A percentile compares a stretch with the other conserved stretches of the same genome.
phyloP scores from a whole-genome alignment of 169 alveolate genomes.

The Eimeria praecox region DNA sequence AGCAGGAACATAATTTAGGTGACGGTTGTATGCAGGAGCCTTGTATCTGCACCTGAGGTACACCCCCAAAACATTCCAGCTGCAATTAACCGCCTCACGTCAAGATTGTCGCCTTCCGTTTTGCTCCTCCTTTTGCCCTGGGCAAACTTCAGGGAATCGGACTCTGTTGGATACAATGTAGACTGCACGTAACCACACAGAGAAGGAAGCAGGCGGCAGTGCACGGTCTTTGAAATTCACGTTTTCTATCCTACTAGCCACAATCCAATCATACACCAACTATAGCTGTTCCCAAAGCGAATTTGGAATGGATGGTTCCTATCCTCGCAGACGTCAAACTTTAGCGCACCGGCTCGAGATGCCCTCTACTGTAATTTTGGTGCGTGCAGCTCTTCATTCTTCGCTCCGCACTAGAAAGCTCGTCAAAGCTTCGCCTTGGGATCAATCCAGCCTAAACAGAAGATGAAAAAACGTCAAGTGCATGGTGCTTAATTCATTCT shows the following conservation, averaged over 20 bases:
- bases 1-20: not conserved
- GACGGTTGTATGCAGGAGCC: not conserved
- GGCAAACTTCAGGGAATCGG: conserved; percentile 7
- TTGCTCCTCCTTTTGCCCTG: conserved; percentile 53
- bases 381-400: not conserved
- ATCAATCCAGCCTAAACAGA: conserved; percentile 24
- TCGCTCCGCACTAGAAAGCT: not conserved
- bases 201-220: not conserved
- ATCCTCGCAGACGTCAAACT: not conserved
- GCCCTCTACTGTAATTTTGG: not conserved
- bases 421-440: conserved; percentile 59
- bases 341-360: conserved; percentile 52
- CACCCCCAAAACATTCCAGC: not conserved
- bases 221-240: not conserved
- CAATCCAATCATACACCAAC: not conserved
- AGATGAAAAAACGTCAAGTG: not conserved
- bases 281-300: not conserved
- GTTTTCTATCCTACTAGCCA: not conserved
- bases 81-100: conserved; percentile 17
- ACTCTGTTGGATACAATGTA: conserved; percentile 23
- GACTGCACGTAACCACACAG: conserved; percentile 48
- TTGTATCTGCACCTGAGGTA: not conserved
- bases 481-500: not conserved
- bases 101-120: conserved; percentile 34
- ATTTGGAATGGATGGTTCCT: not conserved